Conservation (phyloP, 768 basidiomycete species). For the Phaeotremella skinneri region DNA sequence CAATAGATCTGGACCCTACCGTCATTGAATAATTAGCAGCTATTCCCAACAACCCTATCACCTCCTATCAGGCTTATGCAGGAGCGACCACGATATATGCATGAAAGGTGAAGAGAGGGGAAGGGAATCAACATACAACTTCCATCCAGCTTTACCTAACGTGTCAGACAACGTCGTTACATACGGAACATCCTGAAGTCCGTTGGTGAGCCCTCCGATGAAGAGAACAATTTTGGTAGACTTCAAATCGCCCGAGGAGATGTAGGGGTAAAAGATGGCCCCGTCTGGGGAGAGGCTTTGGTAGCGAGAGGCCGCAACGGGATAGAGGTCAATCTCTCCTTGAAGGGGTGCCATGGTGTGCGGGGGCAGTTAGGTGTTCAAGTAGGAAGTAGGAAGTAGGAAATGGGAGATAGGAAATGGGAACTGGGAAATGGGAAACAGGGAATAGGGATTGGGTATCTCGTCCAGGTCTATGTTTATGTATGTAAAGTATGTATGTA, state of each 20-base stretch:
- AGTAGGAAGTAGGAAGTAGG: not conserved
- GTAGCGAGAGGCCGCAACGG: not conserved
- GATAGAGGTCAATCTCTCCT: not conserved
- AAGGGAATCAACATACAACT: constrained; percentile 23
- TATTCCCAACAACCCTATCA: too few relatives aligned
- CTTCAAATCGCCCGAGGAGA: constrained; percentile 34
- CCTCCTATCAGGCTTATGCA: not conserved
- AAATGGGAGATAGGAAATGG: not conserved
- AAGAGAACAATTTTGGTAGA: constrained; percentile 36
- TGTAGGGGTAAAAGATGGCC: constrained; percentile 37
- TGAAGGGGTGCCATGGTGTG: not conserved
- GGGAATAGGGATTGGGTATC: too few relatives aligned
- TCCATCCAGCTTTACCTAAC: constrained; percentile 33
- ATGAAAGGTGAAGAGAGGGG: not conserved
- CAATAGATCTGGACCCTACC: constrained; percentile 43
- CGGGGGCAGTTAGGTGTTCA: not conserved
- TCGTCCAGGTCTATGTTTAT: too few relatives aligned
- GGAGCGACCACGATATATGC: not conserved
- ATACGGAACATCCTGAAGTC: constrained; percentile 36
- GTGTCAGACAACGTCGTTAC: constrained; percentile 22
- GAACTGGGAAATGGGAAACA: too few relatives aligned
- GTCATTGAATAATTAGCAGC: not conserved
- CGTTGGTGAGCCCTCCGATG: constrained; percentile 45
- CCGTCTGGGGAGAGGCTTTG: too few relatives aligned
- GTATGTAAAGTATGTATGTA: too few relatives aligned